A percentile compares a stretch with the other conserved stretches of the same genome.
These are phyloP conservation scores for Penicillium chermesinum DNA, from an alignment of 495 filamentous ascomycete genomes.

Conservation along the genomic window DNA sequence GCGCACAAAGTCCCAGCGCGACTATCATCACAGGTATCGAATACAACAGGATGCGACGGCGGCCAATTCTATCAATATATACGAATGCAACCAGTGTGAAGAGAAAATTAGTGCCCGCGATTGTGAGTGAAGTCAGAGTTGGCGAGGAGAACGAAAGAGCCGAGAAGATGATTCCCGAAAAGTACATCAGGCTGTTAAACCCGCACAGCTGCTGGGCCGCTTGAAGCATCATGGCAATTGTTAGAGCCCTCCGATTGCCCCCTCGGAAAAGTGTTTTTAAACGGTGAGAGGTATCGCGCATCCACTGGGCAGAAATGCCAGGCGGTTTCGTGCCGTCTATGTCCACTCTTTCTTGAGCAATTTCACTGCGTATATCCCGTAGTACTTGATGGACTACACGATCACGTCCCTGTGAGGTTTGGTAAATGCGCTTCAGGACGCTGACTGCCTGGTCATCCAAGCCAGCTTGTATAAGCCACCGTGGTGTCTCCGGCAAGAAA, in stretches of 20 bases:
- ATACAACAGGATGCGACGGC: constrained; percentile 73
- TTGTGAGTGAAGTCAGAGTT: constrained; percentile 72
- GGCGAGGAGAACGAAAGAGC: constrained; percentile 74
- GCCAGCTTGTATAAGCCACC: constrained; percentile 74
- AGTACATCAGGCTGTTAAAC: constrained; percentile 95
- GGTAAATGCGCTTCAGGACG: constrained; percentile 63
- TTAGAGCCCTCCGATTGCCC: constrained; percentile 71
- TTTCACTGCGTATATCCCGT: constrained; percentile 62
- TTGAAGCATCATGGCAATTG: constrained; percentile 80
- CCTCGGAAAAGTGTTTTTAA: constrained; percentile 55
- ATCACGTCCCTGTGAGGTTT: constrained; percentile 38
- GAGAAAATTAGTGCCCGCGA: constrained; percentile 78
- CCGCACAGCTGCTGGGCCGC: constrained; percentile 86
- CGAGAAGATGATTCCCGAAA: constrained; percentile 84
- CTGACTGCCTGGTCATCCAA: constrained; percentile 51
- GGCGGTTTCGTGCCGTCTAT: constrained; percentile 17
- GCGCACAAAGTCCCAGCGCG: constrained; percentile 61
- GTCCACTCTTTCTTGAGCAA: constrained; percentile 57
- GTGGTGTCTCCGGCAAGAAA: constrained; percentile 76
- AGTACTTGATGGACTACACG: constrained; percentile 52
- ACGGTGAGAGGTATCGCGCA: constrained; percentile 31
- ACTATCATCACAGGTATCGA: constrained; percentile 81
- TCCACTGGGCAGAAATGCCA: constrained; percentile 20
- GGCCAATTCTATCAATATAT: constrained; percentile 75
- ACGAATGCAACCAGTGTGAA: constrained; percentile 74